These are phyloP conservation scores for Byssochlamys sp. DNA, from an alignment of 2,329 filamentous ascomycete genomes.

Conservation along the genomic window DNA sequence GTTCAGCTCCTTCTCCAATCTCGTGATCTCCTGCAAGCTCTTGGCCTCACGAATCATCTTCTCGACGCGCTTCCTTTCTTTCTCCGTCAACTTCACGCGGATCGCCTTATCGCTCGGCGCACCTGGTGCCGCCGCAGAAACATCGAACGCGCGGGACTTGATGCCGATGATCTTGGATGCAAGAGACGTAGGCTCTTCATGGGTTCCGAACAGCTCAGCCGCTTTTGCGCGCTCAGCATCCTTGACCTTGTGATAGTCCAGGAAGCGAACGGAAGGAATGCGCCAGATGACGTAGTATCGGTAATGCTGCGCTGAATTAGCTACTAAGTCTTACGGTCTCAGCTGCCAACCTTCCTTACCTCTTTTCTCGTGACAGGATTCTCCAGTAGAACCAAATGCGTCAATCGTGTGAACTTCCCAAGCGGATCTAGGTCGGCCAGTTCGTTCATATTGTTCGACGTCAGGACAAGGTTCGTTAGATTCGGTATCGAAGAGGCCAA, in stretches of 20 bases:
- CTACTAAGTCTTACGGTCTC: background rate
- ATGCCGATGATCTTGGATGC: constrained; percentile 75
- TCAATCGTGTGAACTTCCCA: constrained; percentile 57
- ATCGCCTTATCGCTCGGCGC: constrained; percentile 52
- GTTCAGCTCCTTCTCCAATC: constrained; percentile 80
- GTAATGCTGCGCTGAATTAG: constrained; percentile 57
- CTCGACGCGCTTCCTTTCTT: constrained; percentile 76
- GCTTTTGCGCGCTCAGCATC: constrained; percentile 70
- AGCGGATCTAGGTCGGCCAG: constrained; percentile 81
- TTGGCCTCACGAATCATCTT: constrained; percentile 80
- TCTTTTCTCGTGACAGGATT: constrained; percentile 90
- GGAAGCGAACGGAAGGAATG: constrained; percentile 72
- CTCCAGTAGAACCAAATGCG: constrained; percentile 70
- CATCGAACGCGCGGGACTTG: constrained; percentile 68
- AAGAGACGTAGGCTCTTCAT: constrained; percentile 65
- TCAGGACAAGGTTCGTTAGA: constrained; percentile 70
- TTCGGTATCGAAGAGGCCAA: constrained; percentile 70
- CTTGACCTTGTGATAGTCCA: constrained; percentile 88
- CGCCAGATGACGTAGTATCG: constrained; percentile 84
- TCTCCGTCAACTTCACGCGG: constrained; percentile 73
- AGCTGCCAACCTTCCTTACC: constrained; percentile 44
- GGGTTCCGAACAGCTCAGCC: constrained; percentile 70
- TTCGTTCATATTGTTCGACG: constrained; percentile 72
- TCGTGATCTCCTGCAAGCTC: constrained; percentile 79
- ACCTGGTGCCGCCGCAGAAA: constrained; percentile 30